A percentile compares a stretch with the other conserved stretches of the same genome.
phyloP scores from a whole-genome alignment of 2,329 filamentous ascomycete species.

The Alternaria infectoria region DNA sequence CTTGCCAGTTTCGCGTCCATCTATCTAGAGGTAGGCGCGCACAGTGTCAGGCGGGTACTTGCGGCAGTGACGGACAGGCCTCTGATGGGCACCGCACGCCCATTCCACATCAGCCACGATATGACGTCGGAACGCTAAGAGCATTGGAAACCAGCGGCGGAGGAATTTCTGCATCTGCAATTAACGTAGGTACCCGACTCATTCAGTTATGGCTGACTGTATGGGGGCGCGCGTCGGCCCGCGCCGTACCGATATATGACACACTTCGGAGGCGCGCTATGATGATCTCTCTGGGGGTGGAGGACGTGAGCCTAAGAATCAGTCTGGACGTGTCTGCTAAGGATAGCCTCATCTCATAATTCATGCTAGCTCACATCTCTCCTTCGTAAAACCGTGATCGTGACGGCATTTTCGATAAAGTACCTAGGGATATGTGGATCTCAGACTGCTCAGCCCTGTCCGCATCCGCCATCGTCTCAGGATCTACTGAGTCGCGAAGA shows the following conservation, averaged over 20 bases:
- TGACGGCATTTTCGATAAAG: not conserved
- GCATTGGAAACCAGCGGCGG: not conserved
- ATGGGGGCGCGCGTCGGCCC: not conserved
- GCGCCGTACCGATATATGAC: not conserved
- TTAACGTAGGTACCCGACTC: not conserved
- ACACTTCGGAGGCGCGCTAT: not conserved
- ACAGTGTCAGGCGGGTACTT: not conserved
- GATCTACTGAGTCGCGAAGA: not conserved
- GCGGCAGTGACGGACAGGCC: not conserved
- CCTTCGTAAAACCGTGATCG: not conserved
- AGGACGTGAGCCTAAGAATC: not conserved
- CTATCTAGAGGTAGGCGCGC: not conserved
- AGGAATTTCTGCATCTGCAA: not conserved
- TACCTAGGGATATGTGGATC: not conserved
- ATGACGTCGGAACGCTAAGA: not conserved
- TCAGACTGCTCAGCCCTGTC: not conserved
- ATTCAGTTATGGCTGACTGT: not conserved
- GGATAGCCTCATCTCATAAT: not conserved
- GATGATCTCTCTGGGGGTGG: not conserved
- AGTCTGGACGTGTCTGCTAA: not conserved
- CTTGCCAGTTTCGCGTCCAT: not conserved
- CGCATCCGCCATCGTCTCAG: not conserved
- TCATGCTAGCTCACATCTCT: not conserved
- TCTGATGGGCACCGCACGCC: not conserved
- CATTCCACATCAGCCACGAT: not conserved